Base-by-base conservation (phyloP, 495 filamentous ascomycete species). In the Podospora pseudopauciseta region DNA sequence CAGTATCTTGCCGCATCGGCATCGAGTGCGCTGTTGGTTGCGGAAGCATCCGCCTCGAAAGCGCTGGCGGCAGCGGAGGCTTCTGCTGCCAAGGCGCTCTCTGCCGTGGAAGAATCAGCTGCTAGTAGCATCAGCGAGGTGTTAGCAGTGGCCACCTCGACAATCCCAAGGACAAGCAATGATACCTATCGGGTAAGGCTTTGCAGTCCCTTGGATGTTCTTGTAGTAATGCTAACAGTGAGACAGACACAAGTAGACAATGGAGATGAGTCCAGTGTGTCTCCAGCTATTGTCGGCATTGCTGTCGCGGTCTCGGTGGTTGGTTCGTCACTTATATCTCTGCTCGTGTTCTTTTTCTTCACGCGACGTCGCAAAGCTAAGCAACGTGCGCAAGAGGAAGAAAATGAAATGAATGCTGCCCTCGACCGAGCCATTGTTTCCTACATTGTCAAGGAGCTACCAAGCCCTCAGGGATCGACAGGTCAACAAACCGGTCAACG, bases 391-490 rank as follows among this genome's bases (percentile, higher is more conserved):
- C 44, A 64, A 57, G 71, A 73, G 53, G 68, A 68, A 26, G 73
- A 74, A 60, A 68, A 70, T n/a, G 61, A 70, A 4, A 72, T 68
- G 32, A 76, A 63, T 68, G 66, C 49, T 1, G 75, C 75, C 4
- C 67, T 75, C 0, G 75, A 75, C 53, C 73, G 75, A 16, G 73
- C 73, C 2, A 71, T 75, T 18, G 70, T 77, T 11, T 75, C 71
- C 67, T 77, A 75, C 56, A 75, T 73, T 57, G 73, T 64, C 19
- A 75, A 77, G 19, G 73, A 77, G 34, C 63, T 65, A 2, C 39
- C 74, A 4, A 73, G 32, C 16, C 66, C 66, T 7, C 65, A 57
- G 0, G 69, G 49, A 1, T 30, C 61, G 4, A 1, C 27, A 2
- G 55, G 55, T n/a, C n/a, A 19, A 19, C 23, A 5, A 13, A 58